Evolutionary conservation across 2,329 filamentous ascomycete genomes (phyloP).

Genomic region (Monosporascus sp.): DNA sequence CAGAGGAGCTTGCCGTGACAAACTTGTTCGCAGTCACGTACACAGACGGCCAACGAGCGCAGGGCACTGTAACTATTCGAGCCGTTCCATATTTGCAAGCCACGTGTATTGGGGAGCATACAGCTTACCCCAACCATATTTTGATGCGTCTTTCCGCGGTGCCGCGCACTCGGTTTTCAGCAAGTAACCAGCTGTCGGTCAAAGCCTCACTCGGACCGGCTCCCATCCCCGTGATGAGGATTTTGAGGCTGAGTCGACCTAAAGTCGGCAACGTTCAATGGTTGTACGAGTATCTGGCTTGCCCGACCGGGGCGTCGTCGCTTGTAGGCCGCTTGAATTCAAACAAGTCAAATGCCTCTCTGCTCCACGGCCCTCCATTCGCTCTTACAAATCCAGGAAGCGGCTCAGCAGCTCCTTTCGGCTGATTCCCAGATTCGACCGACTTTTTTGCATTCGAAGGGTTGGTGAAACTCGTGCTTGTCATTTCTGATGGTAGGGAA

Average conservation of each 20-base stretch:
- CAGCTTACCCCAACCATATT: too few relatives aligned
- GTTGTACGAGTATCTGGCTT: neutral
- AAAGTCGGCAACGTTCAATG: neutral
- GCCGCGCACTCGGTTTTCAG: neutral
- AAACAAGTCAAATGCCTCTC: slow-evolving; percentile 62
- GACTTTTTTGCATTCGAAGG: slow-evolving; percentile 3
- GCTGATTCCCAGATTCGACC: slow-evolving; percentile 3
- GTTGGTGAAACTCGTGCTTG: neutral
- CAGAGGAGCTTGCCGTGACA: neutral
- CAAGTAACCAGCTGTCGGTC: neutral
- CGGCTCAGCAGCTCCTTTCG: slow-evolving; percentile 9
- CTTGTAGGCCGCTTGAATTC: slow-evolving; percentile 50
- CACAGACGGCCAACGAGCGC: neutral
- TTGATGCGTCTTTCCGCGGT: too few relatives aligned
- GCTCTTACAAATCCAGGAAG: slow-evolving; percentile 43
- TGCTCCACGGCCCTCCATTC: slow-evolving; percentile 62
- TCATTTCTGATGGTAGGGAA: slow-evolving; percentile 18
- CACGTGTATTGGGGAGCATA: too few relatives aligned
- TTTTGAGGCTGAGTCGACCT: neutral
- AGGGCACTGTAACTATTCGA: too few relatives aligned
- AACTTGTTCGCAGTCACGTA: too few relatives aligned
- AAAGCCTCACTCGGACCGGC: neutral
- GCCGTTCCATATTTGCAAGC: too few relatives aligned
- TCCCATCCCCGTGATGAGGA: neutral
- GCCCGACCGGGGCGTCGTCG: neutral